Evolutionary conservation across 352 stramenopile species (phyloP).

Genomic region (Thalassiosira livingstoniorum): DNA sequence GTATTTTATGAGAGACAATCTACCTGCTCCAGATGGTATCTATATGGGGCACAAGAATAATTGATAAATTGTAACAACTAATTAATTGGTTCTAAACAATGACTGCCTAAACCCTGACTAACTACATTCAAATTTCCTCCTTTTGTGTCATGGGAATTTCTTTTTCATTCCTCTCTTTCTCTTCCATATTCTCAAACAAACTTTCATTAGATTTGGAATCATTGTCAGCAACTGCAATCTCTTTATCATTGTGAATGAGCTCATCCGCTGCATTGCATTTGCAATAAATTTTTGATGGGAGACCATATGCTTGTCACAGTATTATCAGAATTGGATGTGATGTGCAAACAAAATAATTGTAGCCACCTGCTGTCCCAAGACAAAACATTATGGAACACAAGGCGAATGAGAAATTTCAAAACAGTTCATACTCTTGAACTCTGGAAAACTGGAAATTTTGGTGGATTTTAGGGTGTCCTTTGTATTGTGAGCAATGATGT

Average conservation of each 20-base stretch:
- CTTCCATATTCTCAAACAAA: background rate
- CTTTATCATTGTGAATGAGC: background rate
- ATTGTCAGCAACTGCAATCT: background rate
- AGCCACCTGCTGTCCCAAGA: background rate
- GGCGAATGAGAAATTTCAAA: constrained; percentile 33
- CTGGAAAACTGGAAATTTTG: background rate
- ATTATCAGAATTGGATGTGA: background rate
- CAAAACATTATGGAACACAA: background rate
- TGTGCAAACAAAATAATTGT: background rate
- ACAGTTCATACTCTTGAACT: constrained; percentile 25
- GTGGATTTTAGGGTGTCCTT: too few relatives aligned
- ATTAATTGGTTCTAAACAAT: too few relatives aligned
- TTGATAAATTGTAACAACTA: too few relatives aligned
- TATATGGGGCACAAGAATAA: constrained; percentile 31
- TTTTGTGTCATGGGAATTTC: background rate
- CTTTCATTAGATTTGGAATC: background rate
- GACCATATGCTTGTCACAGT: background rate
- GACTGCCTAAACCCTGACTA: background rate
- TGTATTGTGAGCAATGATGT: background rate
- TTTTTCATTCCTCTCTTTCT: background rate
- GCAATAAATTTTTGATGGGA: background rate
- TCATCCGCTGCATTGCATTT: background rate
- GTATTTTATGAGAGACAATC: constrained; percentile 11
- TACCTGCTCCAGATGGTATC: constrained; percentile 17
- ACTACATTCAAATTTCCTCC: background rate